phyloP scores from a whole-genome alignment of 2,329 filamentous ascomycete species.

The Apiospora saccharicola region DNA sequence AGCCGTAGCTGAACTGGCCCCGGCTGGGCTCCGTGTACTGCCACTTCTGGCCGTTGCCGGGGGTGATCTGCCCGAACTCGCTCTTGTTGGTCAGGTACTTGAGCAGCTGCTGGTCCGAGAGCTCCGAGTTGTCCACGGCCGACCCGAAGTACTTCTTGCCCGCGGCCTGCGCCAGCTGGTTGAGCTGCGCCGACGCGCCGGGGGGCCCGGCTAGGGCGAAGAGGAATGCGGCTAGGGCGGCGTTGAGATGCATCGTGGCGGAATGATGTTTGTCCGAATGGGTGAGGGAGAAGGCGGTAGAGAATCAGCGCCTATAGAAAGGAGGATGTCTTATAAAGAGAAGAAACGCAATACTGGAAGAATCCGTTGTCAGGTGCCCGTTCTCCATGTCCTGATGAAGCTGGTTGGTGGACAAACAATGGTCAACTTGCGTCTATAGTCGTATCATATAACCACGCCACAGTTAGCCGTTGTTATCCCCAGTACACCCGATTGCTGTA shows the following conservation, averaged over 20 bases:
- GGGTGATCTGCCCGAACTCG: conserved; percentile 71
- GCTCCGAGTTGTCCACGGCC: conserved; percentile 65
- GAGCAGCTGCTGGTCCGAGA: conserved; percentile 63
- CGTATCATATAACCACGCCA: background rate
- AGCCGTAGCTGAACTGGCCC: conserved; percentile 63
- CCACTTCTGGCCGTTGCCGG: conserved; percentile 72
- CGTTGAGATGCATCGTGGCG: conserved; percentile 11
- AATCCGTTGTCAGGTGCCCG: background rate
- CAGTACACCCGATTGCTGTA: background rate
- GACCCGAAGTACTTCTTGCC: conserved; percentile 72
- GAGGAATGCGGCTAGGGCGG: background rate
- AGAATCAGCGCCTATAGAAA: background rate
- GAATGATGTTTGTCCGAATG: background rate
- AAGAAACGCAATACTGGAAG: background rate
- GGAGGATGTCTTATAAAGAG: background rate
- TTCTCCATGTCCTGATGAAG: background rate
- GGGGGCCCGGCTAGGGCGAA: conserved; percentile 32
- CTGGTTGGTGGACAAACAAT: conserved; percentile 18
- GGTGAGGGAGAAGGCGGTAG: background rate
- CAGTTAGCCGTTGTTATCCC: background rate
- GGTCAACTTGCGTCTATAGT: background rate
- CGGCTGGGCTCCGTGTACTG: conserved; percentile 65
- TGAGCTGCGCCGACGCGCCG: conserved; percentile 46
- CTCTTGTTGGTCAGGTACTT: conserved; percentile 59
- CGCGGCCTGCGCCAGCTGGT: conserved; percentile 61